Evolutionary conservation across 768 basidiomycete species (phyloP).

Genomic region (Mycena pura): DNA sequence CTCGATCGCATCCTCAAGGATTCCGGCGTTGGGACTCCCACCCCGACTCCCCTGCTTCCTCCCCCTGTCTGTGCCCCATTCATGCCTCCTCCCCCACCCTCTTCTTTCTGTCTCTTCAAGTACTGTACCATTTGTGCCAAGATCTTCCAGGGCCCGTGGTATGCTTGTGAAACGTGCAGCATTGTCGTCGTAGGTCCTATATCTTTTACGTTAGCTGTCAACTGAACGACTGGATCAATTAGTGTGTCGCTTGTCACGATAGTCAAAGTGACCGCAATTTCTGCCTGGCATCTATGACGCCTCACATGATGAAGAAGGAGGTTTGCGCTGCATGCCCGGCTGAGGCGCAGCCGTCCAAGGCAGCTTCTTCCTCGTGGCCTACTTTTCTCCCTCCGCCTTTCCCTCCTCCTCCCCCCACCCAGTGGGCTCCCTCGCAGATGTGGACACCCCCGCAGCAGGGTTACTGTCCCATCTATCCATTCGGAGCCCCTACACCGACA

Average conservation of each 20-base stretch:
- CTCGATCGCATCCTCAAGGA: constrained; percentile 54
- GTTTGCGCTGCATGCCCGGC: constrained; percentile 25
- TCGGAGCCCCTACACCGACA: constrained; percentile 10
- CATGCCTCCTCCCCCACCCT: constrained; percentile 17
- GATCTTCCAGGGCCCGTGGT: constrained; percentile 40
- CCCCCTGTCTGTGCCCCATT: neutral
- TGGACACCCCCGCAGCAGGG: constrained; percentile 7
- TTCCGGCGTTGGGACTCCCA: constrained; percentile 42
- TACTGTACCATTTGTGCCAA: constrained; percentile 44
- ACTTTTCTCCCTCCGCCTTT: constrained; percentile 22
- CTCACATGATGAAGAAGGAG: constrained; percentile 38
- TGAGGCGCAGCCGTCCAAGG: neutral
- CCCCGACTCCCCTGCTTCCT: neutral
- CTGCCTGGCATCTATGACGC: constrained; percentile 37
- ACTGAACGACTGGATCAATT: constrained; percentile 2
- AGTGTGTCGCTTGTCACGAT: constrained; percentile 45
- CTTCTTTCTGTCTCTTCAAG: constrained; percentile 33
- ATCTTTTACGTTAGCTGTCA: neutral
- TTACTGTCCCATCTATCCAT: constrained; percentile 24
- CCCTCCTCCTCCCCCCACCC: neutral
- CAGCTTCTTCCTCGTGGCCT: constrained; percentile 1
- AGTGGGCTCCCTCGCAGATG: neutral
- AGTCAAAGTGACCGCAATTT: constrained; percentile 26
- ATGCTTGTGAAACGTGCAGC: constrained; percentile 45
- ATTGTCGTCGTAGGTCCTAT: constrained; percentile 38